A percentile compares a stretch with the other conserved stretches of the same genome.
These are phyloP conservation scores for Kodamaea sp. DNA, from an alignment of 1,139 yeast species.

Conservation along the genomic window DNA sequence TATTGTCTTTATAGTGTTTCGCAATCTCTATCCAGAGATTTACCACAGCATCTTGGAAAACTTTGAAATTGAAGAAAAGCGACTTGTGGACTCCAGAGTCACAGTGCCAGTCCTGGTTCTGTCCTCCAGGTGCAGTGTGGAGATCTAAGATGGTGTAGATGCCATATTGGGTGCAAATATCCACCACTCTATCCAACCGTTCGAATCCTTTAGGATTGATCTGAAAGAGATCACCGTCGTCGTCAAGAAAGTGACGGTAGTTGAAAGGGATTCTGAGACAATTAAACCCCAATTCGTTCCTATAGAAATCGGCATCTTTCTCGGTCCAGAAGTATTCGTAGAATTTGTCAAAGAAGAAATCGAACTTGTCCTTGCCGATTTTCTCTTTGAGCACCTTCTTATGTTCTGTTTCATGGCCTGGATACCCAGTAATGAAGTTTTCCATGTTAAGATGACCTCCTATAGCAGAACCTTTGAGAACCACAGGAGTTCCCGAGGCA, in stretches of 20 bases:
- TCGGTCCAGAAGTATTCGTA: constrained; percentile 52
- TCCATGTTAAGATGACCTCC: constrained; percentile 54
- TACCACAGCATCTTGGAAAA: constrained; percentile 43
- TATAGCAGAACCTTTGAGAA: constrained; percentile 42
- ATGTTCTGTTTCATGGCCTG: constrained; percentile 51
- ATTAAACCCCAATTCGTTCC: constrained; percentile 38
- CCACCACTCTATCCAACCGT: constrained; percentile 39
- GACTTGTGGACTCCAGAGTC: constrained; percentile 46
- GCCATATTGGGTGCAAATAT: constrained; percentile 38
- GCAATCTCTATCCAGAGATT: constrained; percentile 46
- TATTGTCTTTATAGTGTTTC: constrained; percentile 39
- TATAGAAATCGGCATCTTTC: constrained; percentile 42
- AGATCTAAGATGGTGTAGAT: constrained; percentile 47
- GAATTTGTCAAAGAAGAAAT: constrained; percentile 46
- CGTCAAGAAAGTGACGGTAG: constrained; percentile 47
- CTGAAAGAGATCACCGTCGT: constrained; percentile 35
- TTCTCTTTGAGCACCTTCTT: constrained; percentile 33
- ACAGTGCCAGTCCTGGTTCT: constrained; percentile 52
- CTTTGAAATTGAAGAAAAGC: constrained; percentile 46
- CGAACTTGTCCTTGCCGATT: constrained; percentile 44
- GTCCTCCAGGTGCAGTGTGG: constrained; percentile 51
- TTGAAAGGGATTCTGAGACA: constrained; percentile 50
- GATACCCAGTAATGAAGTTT: constrained; percentile 51
- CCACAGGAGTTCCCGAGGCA: constrained; percentile 30
- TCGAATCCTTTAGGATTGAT: constrained; percentile 43